These are phyloP conservation scores for Verbena officinalis DNA, from an alignment of 257 asterid genomes.

Conservation along the genomic window DNA sequence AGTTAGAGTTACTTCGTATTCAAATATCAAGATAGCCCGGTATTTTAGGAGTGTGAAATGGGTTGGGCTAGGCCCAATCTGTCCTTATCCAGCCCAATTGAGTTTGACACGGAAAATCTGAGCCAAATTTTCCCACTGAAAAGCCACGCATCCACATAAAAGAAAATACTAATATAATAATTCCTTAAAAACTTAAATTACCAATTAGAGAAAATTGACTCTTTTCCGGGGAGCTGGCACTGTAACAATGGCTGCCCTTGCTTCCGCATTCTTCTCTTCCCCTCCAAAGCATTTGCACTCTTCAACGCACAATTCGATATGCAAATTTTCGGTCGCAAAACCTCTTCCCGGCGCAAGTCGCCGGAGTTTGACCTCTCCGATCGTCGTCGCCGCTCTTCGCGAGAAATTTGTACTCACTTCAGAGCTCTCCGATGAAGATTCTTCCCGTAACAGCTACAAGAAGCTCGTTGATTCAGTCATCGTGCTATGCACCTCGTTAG, in stretches of 20 bases:
- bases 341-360: neutral
- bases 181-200: neutral
- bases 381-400: constrained; percentile 33
- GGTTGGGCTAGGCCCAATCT: too few species aligned
- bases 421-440: constrained; percentile 27
- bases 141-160: constrained; percentile 14
- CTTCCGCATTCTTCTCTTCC: constrained; percentile 28
- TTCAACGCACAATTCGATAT: constrained; percentile 1
- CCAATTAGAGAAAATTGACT: constrained; percentile 15
- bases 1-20: too few species aligned
- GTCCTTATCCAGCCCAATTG: too few species aligned
- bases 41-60: too few species aligned
- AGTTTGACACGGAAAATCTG: too few species aligned
- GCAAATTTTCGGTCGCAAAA: constrained; percentile 23
- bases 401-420: constrained; percentile 11
- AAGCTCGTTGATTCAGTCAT: constrained; percentile 47
- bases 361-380: neutral
- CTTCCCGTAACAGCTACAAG: constrained; percentile 16
- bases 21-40: too few species aligned
- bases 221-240: neutral
- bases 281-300: constrained; percentile 15
- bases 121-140: neutral
- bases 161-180: neutral
- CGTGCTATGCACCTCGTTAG: constrained; percentile 58
- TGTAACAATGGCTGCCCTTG: constrained; percentile 31